Evolutionary conservation across 2,329 filamentous ascomycete genomes (phyloP), one percentile per base, ranked within the genome.

Genomic region (Paecilomyces sp.): DNA sequence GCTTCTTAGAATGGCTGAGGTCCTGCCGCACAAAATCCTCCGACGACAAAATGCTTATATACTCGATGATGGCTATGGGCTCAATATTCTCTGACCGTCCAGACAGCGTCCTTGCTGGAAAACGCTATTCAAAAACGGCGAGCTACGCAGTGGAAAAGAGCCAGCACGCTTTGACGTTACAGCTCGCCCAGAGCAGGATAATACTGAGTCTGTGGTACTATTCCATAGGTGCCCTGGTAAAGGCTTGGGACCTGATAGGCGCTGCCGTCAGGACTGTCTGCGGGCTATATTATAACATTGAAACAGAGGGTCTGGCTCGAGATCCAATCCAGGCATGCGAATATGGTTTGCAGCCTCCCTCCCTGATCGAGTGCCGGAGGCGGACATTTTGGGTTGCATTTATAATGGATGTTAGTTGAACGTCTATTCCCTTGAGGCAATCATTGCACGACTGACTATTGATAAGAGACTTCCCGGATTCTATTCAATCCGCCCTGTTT

Each of bases 361-460:
- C 83, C 31, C 82, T 87, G 64, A 81, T 82, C 25, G 89, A 92
- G 72, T 87, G 86, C 65, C 82, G 85, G 61, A 81, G 88, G 63
- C 80, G 89, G 59, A 90, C 87, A 0, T 88, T 90, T 67, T 92
- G 88, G 88, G 84, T 85, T 30, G 82, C 85, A 57, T 89, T 87
- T 65, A 76, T 90, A 65, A 81, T 89, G 71, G 89, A 91, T 73
- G 80, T 82, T 72, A 77, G 80, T 75, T 64, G 57, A 28, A 30
- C 53, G 6, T 56, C 24, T 15, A 18, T 54, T 28, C 15, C 41
- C 50, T 66, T 64, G 68, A 65, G 65, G 63, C 9, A 63, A 63
- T 62, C 61, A 41, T 51, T n/a, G 41, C 1, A 33, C 13, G 15
- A 55, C 61, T 69, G 34, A 66, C 62, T n/a, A 28, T 24, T 15